Base-by-base conservation (phyloP, 2,329 filamentous ascomycete species). In the Ophiognomonia clavigignenti-juglandacearum region DNA sequence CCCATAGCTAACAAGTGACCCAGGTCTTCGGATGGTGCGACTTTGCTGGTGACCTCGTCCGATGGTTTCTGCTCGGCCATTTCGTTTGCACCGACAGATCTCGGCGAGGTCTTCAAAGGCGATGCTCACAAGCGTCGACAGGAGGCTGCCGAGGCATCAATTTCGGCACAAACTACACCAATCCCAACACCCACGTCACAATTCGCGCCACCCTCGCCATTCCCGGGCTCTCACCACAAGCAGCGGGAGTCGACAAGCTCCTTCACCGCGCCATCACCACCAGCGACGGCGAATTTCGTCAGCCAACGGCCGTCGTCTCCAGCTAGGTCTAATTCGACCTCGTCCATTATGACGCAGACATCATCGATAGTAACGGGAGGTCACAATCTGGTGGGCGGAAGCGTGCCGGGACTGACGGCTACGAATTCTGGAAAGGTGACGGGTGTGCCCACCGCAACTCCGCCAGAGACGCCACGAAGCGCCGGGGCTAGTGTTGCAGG, bases 61-160 rank as follows among this genome's bases (percentile, higher is more conserved):
- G 93, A 98, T 64, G 93, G 93, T 0, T 98, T 97, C 70, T 98
- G 93, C 64, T 98, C 93, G 0, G 86, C 88, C 0, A 73, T 98
- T 6, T 86, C 90, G 0, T 98, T 98, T 61, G 68, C 80, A 1
- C 73, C 86, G 2, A 88, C 88, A 8, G 93, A 98, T 64, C 72
- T 98, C 1, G 93, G 93, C 11, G 83, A 92, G 54, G 69, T 82
- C 5, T 95, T 95, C 63, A 83, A 82, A 8, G 85, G 84, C 26
- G 82, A 88, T n/a, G 69, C 71, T 13, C 61, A 67, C 24, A 80
- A 75, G 55, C 61, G 68, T 47, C 63, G 69, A 13, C 49, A 48
- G 20, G 60, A 68, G 6, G 64, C 67, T 3, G 53, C 66, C 10
- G 64, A 65, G 22, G 61, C 73, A 11, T 59, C 65, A 14, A 67